These are phyloP conservation scores for Chrysanthemum makinoi DNA, from an alignment of 129 eudicot genomes.

Conservation along the genomic window DNA sequence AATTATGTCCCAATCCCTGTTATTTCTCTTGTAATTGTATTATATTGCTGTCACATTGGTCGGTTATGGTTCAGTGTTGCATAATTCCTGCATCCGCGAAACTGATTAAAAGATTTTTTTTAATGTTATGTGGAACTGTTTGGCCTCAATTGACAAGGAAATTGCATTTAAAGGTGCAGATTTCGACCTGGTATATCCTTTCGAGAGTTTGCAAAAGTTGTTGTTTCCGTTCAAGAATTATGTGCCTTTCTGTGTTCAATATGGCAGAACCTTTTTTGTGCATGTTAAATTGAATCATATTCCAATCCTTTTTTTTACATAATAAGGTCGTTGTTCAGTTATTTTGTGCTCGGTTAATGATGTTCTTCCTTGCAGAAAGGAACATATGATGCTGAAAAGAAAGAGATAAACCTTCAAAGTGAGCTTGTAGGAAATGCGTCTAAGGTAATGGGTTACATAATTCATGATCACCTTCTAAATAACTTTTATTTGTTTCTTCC, in stretches of 20 bases:
- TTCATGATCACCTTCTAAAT: neutral
- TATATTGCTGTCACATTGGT: neutral
- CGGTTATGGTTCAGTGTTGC: neutral
- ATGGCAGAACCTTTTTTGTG: neutral
- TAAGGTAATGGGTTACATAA: constrained; percentile 44
- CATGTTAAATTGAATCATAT: neutral
- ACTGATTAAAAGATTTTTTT: neutral
- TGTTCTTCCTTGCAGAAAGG: constrained; percentile 44
- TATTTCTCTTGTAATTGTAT: neutral
- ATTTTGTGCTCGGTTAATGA: constrained; percentile 10
- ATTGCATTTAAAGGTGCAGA: neutral
- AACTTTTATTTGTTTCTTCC: neutral
- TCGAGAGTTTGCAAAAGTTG: neutral
- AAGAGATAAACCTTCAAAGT: constrained; percentile 64
- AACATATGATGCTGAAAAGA: constrained; percentile 47
- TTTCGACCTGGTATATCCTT: neutral
- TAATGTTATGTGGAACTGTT: neutral
- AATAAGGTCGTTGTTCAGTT: neutral
- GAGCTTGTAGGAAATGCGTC: constrained; percentile 78
- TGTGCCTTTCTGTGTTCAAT: neutral
- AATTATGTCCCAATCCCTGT: neutral
- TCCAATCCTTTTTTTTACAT: neutral
- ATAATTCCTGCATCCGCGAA: constrained; percentile 1
- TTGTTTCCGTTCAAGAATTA: constrained; percentile 3
- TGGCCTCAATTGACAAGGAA: neutral